phyloP scores from a whole-genome alignment of 164 flowering plant genomes.

The Berberis thunbergii region DNA sequence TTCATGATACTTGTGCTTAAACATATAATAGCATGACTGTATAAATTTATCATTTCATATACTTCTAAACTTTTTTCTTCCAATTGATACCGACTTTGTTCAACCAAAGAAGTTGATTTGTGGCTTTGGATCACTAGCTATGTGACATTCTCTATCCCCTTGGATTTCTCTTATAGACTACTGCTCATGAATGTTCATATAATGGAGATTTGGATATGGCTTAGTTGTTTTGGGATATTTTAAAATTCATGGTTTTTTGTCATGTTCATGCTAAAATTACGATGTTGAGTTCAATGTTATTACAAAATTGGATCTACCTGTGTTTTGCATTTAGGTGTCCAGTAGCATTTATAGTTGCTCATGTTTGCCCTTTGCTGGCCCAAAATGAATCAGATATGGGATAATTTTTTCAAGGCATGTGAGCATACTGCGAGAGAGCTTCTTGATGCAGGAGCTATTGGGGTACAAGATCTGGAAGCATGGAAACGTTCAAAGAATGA shows the following conservation, averaged over 20 bases:
- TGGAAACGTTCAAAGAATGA: slow-evolving; percentile 31
- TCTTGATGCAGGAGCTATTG: slow-evolving; percentile 20
- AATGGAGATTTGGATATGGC: background rate
- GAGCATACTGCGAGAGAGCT: slow-evolving; percentile 25
- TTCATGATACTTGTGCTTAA: too few relatives aligned
- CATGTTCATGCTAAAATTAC: too few relatives aligned
- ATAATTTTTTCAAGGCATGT: slow-evolving; percentile 25
- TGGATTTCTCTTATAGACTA: background rate
- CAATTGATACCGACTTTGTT: too few relatives aligned
- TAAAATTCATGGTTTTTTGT: too few relatives aligned
- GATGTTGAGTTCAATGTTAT: too few relatives aligned
- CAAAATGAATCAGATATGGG: slow-evolving; percentile 19
- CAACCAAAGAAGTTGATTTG: too few relatives aligned
- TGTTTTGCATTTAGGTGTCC: background rate
- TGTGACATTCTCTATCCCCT: background rate
- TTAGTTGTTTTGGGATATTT: background rate
- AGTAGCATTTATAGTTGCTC: background rate
- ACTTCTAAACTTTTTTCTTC: too few relatives aligned
- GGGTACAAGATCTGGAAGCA: slow-evolving; percentile 17
- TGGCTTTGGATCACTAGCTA: background rate
- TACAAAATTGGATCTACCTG: background rate
- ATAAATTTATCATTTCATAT: too few relatives aligned
- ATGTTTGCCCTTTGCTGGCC: background rate
- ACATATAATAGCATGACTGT: too few relatives aligned
- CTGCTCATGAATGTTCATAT: background rate